phyloP scores from a whole-genome alignment of 805 yeast species.

The Lipomyces anomalus region DNA sequence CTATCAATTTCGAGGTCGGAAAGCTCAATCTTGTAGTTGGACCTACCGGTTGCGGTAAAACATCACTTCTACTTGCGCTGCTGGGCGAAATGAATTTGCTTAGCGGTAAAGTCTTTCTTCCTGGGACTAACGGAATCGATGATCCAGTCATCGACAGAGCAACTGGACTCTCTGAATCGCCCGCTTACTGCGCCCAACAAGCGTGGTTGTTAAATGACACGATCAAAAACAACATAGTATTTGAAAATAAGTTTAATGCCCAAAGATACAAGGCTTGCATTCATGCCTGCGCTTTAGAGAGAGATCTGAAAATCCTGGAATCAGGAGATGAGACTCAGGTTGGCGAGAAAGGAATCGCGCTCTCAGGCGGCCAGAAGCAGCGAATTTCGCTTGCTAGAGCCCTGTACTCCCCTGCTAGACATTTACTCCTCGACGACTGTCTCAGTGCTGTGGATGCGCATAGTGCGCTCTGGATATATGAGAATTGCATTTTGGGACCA shows the following conservation, averaged over 20 bases:
- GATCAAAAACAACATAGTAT: conserved; percentile 73
- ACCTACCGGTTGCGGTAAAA: conserved; percentile 93
- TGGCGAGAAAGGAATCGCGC: conserved; percentile 94
- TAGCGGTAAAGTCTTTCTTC: conserved; percentile 68
- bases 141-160: conserved; percentile 65
- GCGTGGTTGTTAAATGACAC: conserved; percentile 96
- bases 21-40: conserved; percentile 87
- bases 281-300: conserved; percentile 79
- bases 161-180: conserved; percentile 83
- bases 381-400: conserved; percentile 95
- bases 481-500: conserved; percentile 83
- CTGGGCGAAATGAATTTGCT: conserved; percentile 84
- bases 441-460: conserved; percentile 96
- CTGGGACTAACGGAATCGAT: conserved; percentile 55
- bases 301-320: conserved; percentile 81
- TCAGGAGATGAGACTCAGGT: conserved; percentile 92
- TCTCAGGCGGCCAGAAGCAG: conserved; percentile 98
- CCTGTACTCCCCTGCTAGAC: conserved; percentile 76
- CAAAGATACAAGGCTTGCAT: conserved; percentile 73
- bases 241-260: conserved; percentile 66
- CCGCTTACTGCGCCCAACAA: conserved; percentile 92
- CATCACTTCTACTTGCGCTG: conserved; percentile 81
- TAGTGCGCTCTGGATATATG: conserved; percentile 90
- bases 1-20: conserved; percentile 65
- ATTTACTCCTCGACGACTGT: conserved; percentile 85